Evolutionary conservation across 805 yeast species (phyloP).

Genomic region (Wickerhamiella nectarea): DNA sequence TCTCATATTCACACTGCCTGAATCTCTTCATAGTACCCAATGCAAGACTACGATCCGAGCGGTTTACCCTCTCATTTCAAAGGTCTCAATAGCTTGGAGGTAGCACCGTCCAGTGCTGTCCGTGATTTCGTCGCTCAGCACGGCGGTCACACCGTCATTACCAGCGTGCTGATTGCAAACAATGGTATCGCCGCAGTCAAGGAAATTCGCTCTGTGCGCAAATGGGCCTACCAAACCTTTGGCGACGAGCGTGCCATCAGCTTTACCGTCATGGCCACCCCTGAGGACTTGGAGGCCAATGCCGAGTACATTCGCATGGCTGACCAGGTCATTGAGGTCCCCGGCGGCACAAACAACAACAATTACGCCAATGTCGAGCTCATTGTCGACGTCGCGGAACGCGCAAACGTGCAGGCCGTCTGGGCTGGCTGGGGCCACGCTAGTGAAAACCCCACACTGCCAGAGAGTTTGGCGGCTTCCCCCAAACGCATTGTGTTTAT

Average conservation of each 20-base stretch:
- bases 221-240: constrained; percentile 99
- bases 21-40: background rate
- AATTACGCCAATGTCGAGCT: constrained; percentile 96
- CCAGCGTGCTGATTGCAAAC: constrained; percentile 76
- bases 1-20: background rate
- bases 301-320: constrained; percentile 99
- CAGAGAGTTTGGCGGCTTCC: constrained; percentile 88
- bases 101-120: constrained; percentile 56
- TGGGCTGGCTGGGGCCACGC: constrained; percentile 99
- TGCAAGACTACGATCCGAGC: constrained; percentile 22
- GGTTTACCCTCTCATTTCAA: constrained; percentile 57
- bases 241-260: constrained; percentile 88
- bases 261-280: constrained; percentile 98
- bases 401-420: constrained; percentile 92
- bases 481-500: constrained; percentile 82
- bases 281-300: constrained; percentile 94
- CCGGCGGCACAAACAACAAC: constrained; percentile 98
- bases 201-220: constrained; percentile 91
- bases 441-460: constrained; percentile 91
- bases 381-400: constrained; percentile 93
- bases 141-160: constrained; percentile 91
- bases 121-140: constrained; percentile 73
- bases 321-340: constrained; percentile 94
- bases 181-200: constrained; percentile 99
- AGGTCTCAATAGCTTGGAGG: constrained; percentile 66